A percentile compares a stretch with the other conserved stretches of the same genome.
These are phyloP conservation scores for Papiliotrema terrestris DNA, from an alignment of 1,284 basidiomycete species.

Conservation along the genomic window DNA sequence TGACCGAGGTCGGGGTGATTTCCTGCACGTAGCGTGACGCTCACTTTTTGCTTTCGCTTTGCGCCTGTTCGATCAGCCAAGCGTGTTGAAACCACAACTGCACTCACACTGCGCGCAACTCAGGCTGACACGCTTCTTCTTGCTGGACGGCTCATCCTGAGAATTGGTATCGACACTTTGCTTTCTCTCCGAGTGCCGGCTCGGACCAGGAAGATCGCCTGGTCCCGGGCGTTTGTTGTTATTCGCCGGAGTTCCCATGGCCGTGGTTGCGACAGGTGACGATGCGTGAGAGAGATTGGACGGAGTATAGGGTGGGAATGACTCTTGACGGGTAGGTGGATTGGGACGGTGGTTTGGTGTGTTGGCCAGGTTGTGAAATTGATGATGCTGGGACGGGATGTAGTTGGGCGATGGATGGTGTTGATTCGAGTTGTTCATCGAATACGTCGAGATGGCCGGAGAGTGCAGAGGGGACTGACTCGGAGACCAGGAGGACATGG, in stretches of 20 bases:
- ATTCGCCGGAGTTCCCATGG: slow-evolving; percentile 4
- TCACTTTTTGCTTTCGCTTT: slow-evolving; percentile 47
- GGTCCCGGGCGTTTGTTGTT: background rate
- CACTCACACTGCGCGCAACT: slow-evolving; percentile 49
- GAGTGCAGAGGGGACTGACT: no score
- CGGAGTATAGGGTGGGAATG: slow-evolving; percentile 20
- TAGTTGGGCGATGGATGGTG: no score
- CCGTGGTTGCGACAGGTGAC: slow-evolving; percentile 16
- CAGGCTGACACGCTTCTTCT: slow-evolving; percentile 49
- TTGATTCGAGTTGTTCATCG: no score
- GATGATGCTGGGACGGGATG: background rate
- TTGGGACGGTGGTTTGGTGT: background rate
- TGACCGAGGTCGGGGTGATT: no score
- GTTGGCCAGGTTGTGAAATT: background rate
- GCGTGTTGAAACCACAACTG: background rate
- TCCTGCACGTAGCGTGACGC: background rate
- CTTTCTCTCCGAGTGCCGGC: background rate
- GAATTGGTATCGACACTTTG: slow-evolving; percentile 1
- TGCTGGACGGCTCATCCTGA: slow-evolving; percentile 9
- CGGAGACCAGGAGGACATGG: no score
- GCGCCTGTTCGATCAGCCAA: slow-evolving; percentile 30
- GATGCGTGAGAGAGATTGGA: slow-evolving; percentile 23
- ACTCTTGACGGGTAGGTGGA: slow-evolving; percentile 8
- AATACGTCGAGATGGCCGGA: no score
- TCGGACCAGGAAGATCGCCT: slow-evolving; percentile 1